A percentile compares a stretch with the other conserved stretches of the same genome.
Conservation (phyloP, 805 yeast species). For the Barnettozyma populi region DNA sequence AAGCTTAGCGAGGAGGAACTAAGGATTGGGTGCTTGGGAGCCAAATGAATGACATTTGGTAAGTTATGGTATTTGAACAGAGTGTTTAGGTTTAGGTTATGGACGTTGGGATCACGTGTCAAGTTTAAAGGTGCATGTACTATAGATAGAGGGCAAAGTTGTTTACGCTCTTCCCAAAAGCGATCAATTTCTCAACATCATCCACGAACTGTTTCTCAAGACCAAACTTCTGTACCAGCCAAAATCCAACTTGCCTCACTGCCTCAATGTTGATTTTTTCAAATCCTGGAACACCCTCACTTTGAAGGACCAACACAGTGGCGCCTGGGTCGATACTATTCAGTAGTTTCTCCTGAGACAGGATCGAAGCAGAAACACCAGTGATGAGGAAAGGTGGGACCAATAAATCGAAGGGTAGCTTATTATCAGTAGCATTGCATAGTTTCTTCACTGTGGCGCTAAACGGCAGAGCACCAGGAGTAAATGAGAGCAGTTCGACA, state of each 20-base stretch:
- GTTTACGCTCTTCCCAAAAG: conserved; percentile 19
- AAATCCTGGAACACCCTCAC: conserved; percentile 60
- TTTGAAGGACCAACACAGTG: conserved; percentile 32
- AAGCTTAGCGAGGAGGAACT: conserved; percentile 17
- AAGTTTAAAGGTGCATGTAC: background rate
- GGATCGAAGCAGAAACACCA: conserved; percentile 47
- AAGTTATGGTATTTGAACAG: background rate
- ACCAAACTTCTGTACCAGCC: conserved; percentile 5
- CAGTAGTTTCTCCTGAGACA: conserved; percentile 23
- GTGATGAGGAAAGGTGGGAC: conserved; percentile 60
- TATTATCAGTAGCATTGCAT: background rate
- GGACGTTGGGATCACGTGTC: background rate
- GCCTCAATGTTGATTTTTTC: conserved; percentile 45
- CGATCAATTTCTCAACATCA: conserved; percentile 7
- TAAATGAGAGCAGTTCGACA: conserved; percentile 16
- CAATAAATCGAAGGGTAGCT: conserved; percentile 25
- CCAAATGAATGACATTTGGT: background rate
- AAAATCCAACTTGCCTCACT: conserved; percentile 11
- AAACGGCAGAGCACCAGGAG: conserved; percentile 32
- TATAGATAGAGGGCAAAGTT: conserved; percentile 22
- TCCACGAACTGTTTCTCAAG: conserved; percentile 8
- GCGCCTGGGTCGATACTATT: conserved; percentile 8
- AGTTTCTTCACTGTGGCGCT: conserved; percentile 20
- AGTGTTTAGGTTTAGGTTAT: background rate
- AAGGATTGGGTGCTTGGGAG: background rate